Percentiles rank a stretch among this genome's conserved stretches.
These are phyloP conservation scores for Setaria viridis DNA, from an alignment of 202 grass and related monocot genomes.

Conservation along the genomic window DNA sequence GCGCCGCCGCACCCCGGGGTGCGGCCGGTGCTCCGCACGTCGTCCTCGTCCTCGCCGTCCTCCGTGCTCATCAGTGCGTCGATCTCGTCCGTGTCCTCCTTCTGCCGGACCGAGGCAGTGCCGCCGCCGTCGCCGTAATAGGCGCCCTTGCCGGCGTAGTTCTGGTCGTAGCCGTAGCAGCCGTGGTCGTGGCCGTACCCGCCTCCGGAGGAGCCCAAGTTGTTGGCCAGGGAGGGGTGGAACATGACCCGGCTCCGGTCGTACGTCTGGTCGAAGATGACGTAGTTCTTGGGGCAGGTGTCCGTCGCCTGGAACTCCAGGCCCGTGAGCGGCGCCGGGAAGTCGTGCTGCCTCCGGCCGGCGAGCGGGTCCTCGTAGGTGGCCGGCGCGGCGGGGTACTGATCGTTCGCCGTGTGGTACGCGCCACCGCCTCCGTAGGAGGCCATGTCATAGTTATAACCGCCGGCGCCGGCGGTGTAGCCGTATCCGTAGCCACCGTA, in stretches of 20 bases:
- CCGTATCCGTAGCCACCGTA: slow-evolving; percentile 34
- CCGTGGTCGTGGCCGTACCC: slow-evolving; percentile 15
- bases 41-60: slow-evolving; percentile 70
- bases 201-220: slow-evolving; percentile 27
- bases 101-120: slow-evolving; percentile 44
- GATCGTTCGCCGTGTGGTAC: slow-evolving; percentile 42
- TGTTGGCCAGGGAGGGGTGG: slow-evolving; percentile 75
- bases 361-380: slow-evolving; percentile 58
- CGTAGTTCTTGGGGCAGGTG: slow-evolving; percentile 77
- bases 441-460: slow-evolving; percentile 28
- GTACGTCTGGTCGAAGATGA: slow-evolving; percentile 85
- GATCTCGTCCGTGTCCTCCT: slow-evolving; percentile 79
- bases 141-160: slow-evolving; percentile 42
- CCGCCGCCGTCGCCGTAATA: not conserved
- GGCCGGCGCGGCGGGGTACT: slow-evolving; percentile 37
- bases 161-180: slow-evolving; percentile 30
- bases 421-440: slow-evolving; percentile 1
- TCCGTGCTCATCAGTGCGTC: slow-evolving; percentile 81
- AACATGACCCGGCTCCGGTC: slow-evolving; percentile 83
- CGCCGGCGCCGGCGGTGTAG: slow-evolving; percentile 10
- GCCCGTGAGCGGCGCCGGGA: slow-evolving; percentile 61
- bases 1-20: slow-evolving; percentile 44
- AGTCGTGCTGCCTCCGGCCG: slow-evolving; percentile 63
- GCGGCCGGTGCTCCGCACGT: slow-evolving; percentile 72
- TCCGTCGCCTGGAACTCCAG: slow-evolving; percentile 82